These are phyloP conservation scores for Suillus subluteus DNA, from an alignment of 768 basidiomycete genomes.

Conservation along the genomic window DNA sequence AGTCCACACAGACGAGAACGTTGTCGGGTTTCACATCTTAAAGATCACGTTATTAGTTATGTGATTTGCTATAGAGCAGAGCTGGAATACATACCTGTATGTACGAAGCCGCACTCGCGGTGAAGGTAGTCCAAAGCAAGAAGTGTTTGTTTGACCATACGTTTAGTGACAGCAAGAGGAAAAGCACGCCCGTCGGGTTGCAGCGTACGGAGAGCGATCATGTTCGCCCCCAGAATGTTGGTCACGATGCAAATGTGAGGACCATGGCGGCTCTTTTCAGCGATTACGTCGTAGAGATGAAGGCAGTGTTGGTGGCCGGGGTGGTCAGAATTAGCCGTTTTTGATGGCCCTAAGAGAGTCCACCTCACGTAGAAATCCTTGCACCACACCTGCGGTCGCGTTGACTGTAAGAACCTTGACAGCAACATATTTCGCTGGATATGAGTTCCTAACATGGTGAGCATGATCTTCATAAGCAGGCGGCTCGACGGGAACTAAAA, in stretches of 20 bases:
- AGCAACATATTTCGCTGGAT: background rate
- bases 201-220: constrained; percentile 7
- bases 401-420: constrained; percentile 4
- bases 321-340: constrained; percentile 15
- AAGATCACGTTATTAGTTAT: background rate
- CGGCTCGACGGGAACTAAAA: background rate
- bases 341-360: constrained; percentile 1
- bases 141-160: constrained; percentile 31
- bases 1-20: constrained; percentile 16
- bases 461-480: background rate
- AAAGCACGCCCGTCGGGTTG: constrained; percentile 6
- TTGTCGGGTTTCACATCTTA: constrained; percentile 31
- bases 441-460: background rate
- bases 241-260: constrained; percentile 20
- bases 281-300: constrained; percentile 12
- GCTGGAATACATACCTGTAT: background rate
- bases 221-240: constrained; percentile 14
- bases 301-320: constrained; percentile 17
- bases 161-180: constrained; percentile 9
- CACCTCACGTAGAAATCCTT: background rate
- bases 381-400: background rate
- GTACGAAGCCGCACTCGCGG: constrained; percentile 16
- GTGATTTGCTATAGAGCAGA: background rate
- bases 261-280: constrained; percentile 14
- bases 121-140: constrained; percentile 35